Evolutionary conservation across 306 rosid species (phyloP).

Genomic region (Cicer cuneatum): DNA sequence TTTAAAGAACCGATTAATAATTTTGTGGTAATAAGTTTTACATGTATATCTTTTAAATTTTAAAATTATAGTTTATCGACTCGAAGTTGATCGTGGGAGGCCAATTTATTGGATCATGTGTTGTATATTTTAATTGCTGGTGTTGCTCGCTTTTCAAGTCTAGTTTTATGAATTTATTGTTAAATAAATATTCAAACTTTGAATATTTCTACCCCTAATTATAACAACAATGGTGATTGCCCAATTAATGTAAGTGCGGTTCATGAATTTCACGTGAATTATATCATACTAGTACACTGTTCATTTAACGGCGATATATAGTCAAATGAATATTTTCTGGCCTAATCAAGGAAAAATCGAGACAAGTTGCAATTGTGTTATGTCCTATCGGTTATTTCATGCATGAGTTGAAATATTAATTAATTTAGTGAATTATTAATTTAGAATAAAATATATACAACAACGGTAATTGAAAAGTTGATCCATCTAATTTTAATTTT

Average conservation of each 20-base stretch:
- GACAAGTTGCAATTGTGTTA: neutral
- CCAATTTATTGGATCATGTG: constrained; percentile 62
- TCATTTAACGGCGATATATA: constrained; percentile 7
- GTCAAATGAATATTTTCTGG: constrained; percentile 44
- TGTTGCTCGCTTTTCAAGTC: constrained; percentile 32
- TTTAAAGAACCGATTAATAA: no score
- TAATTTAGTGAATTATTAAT: no score
- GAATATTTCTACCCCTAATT: constrained; percentile 31
- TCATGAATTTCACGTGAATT: constrained; percentile 31
- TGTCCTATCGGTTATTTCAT: constrained; percentile 20
- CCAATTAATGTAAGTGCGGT: neutral
- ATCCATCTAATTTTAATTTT: no score
- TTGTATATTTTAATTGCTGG: constrained; percentile 49
- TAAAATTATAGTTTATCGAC: no score
- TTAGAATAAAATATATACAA: no score
- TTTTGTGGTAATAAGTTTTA: no score
- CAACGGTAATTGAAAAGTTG: no score
- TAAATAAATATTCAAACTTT: constrained; percentile 48
- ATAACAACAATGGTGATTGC: neutral
- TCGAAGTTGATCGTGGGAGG: constrained; percentile 43
- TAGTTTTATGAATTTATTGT: constrained; percentile 6
- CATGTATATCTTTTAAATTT: no score
- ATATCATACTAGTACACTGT: neutral
- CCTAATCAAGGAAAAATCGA: constrained; percentile 30
- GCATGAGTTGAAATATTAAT: constrained; percentile 16